Evolutionary conservation across 2,329 filamentous ascomycete genomes (phyloP), one percentile per base, ranked within the genome.

Genomic region (Botrytis cinerea): DNA sequence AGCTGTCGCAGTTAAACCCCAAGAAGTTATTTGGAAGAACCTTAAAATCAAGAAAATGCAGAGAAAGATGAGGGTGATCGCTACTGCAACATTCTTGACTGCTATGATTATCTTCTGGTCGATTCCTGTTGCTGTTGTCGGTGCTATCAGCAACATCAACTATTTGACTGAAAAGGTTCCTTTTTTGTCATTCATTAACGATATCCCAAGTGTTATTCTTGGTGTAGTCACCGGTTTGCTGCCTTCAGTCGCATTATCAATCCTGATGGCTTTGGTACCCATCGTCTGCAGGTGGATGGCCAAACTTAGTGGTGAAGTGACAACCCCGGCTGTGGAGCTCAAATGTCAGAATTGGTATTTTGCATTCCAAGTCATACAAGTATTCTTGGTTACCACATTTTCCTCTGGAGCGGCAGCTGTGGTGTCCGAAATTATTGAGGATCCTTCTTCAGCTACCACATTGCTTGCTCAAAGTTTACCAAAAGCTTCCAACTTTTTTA

Each of bases 311-410:
- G 95, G 95, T 73, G 92, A 92, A 75, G 93, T 94, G 0, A 96
- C 93, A 1, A 83, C 89, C 9, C 91, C 93, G 1, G 87, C 91
- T 16, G 90, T 97, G 25, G 96, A 99, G 82, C 85, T 98, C 14
- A 94, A 93, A 72, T 93, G 93, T 0, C 94, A 98, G 80, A 95
- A 94, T 79, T 93, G 90, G 80, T 98, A 97, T 85, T 98, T 97
- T 80, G 90, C 88, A 54, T 97, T 97, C 84, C 93, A 96, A 82
- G 90, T 98, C 59, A 87, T 97, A 48, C 95, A 98, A 81, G 93
- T 97, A 54, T 98, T 98, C 84, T 84, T 98, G 73, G 89, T 98
- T 67, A 91, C 93, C 0, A 97, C 95, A 0, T 79, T 98, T 60
- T 88, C 93, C 1, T 95, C 94, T 22, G 92, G 94, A 1, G 95